Evolutionary conservation across 257 asterid genomes (phyloP).

Genomic region (Cynanchum wilfordii): DNA sequence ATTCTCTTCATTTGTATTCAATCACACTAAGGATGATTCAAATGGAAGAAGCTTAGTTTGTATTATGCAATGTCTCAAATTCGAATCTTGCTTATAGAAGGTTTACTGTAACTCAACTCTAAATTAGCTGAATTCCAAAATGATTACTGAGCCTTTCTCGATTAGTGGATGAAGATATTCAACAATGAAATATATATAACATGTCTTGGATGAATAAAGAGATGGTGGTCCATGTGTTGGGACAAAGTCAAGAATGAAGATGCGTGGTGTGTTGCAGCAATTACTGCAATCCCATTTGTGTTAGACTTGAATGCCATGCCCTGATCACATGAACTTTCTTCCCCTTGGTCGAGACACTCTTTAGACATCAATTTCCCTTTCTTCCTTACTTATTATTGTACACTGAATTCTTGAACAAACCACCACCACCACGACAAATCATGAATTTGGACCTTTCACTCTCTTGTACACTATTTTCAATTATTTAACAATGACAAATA

Average conservation of each 20-base stretch:
- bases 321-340: constrained; percentile 22
- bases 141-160: too few relatives aligned
- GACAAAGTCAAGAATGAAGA: constrained; percentile 10
- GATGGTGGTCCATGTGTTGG: constrained; percentile 21
- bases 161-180: too few relatives aligned
- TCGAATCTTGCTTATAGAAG: too few relatives aligned
- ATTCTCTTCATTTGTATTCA: too few relatives aligned
- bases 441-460: neutral
- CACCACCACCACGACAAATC: neutral
- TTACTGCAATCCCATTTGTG: constrained; percentile 12
- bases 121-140: too few relatives aligned
- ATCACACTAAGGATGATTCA: too few relatives aligned
- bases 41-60: too few relatives aligned
- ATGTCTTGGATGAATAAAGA: too few relatives aligned
- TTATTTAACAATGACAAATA: neutral
- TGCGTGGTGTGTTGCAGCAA: constrained; percentile 11
- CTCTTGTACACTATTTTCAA: neutral
- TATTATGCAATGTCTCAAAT: too few relatives aligned
- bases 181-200: too few relatives aligned
- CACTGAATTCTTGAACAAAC: neutral
- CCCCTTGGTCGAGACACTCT: neutral
- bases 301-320: constrained; percentile 12
- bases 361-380: too few relatives aligned
- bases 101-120: too few relatives aligned
- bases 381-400: neutral